A percentile compares a stretch with the other conserved stretches of the same genome.
phyloP scores from a whole-genome alignment of 257 asterid genomes.

The Echites panduratus region DNA sequence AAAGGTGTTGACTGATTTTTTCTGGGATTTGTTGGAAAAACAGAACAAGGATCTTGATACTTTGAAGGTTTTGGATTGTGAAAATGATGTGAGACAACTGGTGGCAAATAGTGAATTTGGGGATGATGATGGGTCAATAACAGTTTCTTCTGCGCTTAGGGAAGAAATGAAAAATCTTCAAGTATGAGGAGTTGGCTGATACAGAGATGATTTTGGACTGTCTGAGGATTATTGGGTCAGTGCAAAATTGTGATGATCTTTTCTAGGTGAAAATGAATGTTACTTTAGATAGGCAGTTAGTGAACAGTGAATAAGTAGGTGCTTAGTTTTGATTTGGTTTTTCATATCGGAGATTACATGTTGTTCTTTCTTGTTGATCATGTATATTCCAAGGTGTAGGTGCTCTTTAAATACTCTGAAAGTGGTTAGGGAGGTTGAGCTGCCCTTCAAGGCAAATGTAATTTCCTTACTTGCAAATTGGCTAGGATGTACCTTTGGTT shows the following conservation, averaged over 20 bases:
- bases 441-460: conserved; percentile 24
- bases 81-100: conserved; percentile 30
- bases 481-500: conserved; percentile 24
- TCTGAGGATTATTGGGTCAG: not conserved
- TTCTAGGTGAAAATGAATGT: conserved; percentile 14
- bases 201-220: not conserved
- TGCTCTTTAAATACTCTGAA: conserved; percentile 33
- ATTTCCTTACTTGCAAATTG: conserved; percentile 17
- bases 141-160: conserved; percentile 35
- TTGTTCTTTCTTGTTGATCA: conserved; percentile 36
- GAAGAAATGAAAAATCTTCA: conserved; percentile 44
- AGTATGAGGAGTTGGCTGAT: conserved; percentile 25
- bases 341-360: conserved; percentile 31
- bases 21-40: conserved; percentile 43
- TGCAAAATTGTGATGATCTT: conserved; percentile 10
- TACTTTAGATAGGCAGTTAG: conserved; percentile 28
- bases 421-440: conserved; percentile 30
- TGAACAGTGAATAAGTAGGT: conserved; percentile 45
- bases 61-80: conserved; percentile 16
- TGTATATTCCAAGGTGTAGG: conserved; percentile 53
- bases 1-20: conserved; percentile 54
- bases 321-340: conserved; percentile 33
- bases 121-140: conserved; percentile 35
- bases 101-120: conserved; percentile 38
- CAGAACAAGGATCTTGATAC: conserved; percentile 20